Evolutionary conservation across 2,329 filamentous ascomycete species (phyloP), one percentile per base, ranked within the genome.

Genomic region (Arthrobotrys sinensis): DNA sequence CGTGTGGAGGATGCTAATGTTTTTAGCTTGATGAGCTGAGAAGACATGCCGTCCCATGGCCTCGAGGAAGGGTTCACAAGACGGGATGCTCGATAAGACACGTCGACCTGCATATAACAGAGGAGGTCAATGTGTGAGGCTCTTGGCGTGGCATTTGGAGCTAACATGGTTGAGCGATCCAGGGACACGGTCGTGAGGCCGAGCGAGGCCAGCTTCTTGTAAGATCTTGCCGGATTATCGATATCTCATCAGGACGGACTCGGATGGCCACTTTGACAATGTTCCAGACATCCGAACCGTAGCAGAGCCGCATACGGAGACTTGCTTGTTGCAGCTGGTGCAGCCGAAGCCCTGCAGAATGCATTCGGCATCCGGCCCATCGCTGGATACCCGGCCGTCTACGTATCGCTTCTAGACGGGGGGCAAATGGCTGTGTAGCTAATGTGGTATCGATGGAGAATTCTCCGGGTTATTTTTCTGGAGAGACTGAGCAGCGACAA

Each of bases 291-390:
- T 43, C 36, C 11, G 19, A 28, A 14, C 21, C 16, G 11, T 43
- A 11, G 55, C 36, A 43, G 55, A 60, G 55, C 55, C 55, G 36
- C 55, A 60, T 19, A 16, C 36, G 36, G 55, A 28, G 19, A 60
- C 34, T 60, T 60, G 55, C 55, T 64, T 48, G 60, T 64, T 64
- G 14, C 60, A 48, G 60, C 16, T 64, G 38, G 38, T 48, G 6
- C 43, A 64, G 60, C 60, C 60, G 60, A 64, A 46, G 43, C 60
- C 60, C 40, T 64, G 60, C 60, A 64, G 60, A 64, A 64, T 64
- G 60, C 60, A 48, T 34, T 36, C 60, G 55, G 55, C 12, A 60
- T 43, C 40, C 55, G 55, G 55, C 55, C 36, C 55, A 43, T 60
- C 19, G 55, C 5, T 60, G 36, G 11, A 24, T 34, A 60, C 34